These are phyloP conservation scores for Cicer yamashitae DNA, from an alignment of 306 rosid species.

Conservation along the genomic window DNA sequence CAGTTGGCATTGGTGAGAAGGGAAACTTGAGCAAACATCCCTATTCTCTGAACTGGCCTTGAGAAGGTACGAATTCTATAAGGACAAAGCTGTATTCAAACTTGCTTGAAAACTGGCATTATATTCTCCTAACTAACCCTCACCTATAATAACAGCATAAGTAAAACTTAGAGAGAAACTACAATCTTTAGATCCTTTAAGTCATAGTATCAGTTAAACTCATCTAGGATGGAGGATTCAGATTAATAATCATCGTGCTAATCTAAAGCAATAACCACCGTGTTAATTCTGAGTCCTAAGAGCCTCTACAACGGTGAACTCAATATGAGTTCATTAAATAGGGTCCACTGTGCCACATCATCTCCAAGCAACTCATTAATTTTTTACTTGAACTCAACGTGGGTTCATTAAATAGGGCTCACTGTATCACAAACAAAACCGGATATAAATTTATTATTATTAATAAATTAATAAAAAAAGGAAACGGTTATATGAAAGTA, in stretches of 20 bases:
- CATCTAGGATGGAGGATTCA: background rate
- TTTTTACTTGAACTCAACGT: too few relatives aligned
- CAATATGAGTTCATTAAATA: too few relatives aligned
- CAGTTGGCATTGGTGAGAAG: background rate
- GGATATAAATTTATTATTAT: too few relatives aligned
- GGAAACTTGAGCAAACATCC: slow-evolving; percentile 9
- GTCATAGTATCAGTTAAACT: slow-evolving; percentile 1
- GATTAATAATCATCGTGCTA: background rate
- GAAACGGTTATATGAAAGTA: too few relatives aligned
- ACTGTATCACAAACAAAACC: too few relatives aligned
- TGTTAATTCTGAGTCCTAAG: background rate
- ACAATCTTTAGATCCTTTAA: slow-evolving; percentile 10
- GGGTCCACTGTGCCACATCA: too few relatives aligned
- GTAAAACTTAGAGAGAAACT: slow-evolving; percentile 10
- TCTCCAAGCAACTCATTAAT: too few relatives aligned
- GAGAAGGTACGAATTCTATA: background rate
- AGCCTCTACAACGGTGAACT: too few relatives aligned
- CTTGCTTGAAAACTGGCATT: background rate
- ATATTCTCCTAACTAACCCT: background rate
- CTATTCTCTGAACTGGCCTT: background rate
- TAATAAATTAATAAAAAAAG: too few relatives aligned
- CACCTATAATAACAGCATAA: background rate
- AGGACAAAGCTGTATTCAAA: background rate
- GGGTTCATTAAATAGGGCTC: too few relatives aligned
- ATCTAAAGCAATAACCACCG: background rate